Evolutionary conservation across 805 yeast species (phyloP).

Genomic region (Yamadazyma sp.): DNA sequence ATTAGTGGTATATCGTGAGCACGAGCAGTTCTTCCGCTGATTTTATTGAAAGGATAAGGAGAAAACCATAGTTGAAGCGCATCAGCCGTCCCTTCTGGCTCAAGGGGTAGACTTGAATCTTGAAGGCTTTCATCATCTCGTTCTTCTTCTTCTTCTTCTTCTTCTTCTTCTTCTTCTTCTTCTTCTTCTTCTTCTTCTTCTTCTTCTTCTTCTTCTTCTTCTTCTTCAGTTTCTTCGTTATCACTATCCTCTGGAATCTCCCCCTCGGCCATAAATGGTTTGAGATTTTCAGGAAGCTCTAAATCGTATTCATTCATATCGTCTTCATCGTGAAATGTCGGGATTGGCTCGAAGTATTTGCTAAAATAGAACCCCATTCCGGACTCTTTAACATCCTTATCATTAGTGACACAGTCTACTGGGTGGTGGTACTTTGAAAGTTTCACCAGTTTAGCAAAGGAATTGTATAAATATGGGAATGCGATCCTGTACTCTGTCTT

Average conservation of each 20-base stretch:
- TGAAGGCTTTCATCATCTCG: constrained; percentile 8
- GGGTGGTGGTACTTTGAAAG: constrained; percentile 67
- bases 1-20: constrained; percentile 88
- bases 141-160: constrained; percentile 6
- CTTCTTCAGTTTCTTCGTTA: constrained; percentile 9
- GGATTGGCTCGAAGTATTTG: constrained; percentile 54
- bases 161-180: constrained; percentile 9
- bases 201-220: constrained; percentile 6
- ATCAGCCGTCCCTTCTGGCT: constrained; percentile 43
- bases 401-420: constrained; percentile 48
- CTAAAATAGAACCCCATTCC: constrained; percentile 24
- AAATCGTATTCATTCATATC: constrained; percentile 31
- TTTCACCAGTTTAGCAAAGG: constrained; percentile 65
- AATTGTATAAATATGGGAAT: constrained; percentile 80
- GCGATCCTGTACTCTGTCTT: constrained; percentile 86
- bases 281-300: constrained; percentile 26
- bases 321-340: constrained; percentile 18
- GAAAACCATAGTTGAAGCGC: constrained; percentile 78
- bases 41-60: constrained; percentile 79
- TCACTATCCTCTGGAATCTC: neutral
- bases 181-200: constrained; percentile 9
- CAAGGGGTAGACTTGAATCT: constrained; percentile 19
- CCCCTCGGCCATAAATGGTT: constrained; percentile 47
- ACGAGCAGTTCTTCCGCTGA: constrained; percentile 69
- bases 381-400: constrained; percentile 27